These are phyloP conservation scores for Pleurotus eryngii DNA, from an alignment of 768 basidiomycete species.

Conservation along the genomic window DNA sequence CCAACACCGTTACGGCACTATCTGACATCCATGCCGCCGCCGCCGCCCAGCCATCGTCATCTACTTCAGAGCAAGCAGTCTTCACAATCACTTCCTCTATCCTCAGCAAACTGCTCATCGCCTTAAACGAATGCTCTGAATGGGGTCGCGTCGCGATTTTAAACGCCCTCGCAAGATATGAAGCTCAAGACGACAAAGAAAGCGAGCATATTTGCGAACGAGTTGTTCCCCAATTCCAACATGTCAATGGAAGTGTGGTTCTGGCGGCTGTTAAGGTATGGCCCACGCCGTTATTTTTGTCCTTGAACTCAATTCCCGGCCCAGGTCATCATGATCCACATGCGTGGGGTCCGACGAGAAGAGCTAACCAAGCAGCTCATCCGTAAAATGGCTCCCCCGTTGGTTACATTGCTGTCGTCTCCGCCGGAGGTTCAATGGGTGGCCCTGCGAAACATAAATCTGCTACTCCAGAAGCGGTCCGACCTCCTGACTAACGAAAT, in stretches of 20 bases:
- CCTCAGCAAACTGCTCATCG: slow-evolving; percentile 88
- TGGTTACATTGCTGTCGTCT: slow-evolving; percentile 92
- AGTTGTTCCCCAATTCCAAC: slow-evolving; percentile 97
- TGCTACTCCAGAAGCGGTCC: slow-evolving; percentile 89
- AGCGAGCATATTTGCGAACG: slow-evolving; percentile 99
- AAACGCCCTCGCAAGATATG: slow-evolving; percentile 81
- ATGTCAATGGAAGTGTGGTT: slow-evolving; percentile 93
- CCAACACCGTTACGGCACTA: slow-evolving; percentile 91
- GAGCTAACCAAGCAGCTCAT: slow-evolving; percentile 83
- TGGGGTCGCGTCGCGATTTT: slow-evolving; percentile 97
- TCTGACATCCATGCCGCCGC: slow-evolving; percentile 86
- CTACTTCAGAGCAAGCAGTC: slow-evolving; percentile 57
- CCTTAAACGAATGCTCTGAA: slow-evolving; percentile 96
- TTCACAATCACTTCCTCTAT: slow-evolving; percentile 84
- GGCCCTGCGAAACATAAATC: slow-evolving; percentile 92
- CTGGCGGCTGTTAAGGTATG: slow-evolving; percentile 91
- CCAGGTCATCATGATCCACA: slow-evolving; percentile 98
- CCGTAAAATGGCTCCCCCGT: slow-evolving; percentile 96
- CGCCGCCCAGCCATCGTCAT: slow-evolving; percentile 50
- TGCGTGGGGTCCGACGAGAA: slow-evolving; percentile 76
- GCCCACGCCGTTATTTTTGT: background rate
- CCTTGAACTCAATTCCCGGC: background rate
- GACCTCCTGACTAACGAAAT: slow-evolving; percentile 93
- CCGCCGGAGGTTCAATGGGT: slow-evolving; percentile 99
- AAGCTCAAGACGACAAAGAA: slow-evolving; percentile 85